Percentiles rank a stretch among this genome's conserved stretches.
phyloP scores from a whole-genome alignment of 768 basidiomycete genomes.

The Suillus occidentalis region DNA sequence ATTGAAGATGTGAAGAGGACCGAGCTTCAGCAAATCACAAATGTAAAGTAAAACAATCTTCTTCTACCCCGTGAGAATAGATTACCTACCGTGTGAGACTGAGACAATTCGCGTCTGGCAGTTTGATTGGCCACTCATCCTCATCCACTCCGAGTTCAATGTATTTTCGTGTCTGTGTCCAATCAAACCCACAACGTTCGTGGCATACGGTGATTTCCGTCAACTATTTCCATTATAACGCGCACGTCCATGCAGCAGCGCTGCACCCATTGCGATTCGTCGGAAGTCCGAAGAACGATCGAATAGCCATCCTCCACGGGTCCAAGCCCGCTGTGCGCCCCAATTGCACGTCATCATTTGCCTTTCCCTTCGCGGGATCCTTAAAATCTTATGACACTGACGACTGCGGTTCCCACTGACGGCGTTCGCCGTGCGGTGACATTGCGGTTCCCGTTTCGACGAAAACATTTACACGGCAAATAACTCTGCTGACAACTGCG shows the following conservation, averaged over 20 bases:
- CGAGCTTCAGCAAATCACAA: constrained; percentile 14
- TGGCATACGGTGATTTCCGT: not conserved
- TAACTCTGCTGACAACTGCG: not conserved
- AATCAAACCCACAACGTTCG: constrained; percentile 1
- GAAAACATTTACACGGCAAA: not conserved
- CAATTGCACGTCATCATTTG: not conserved
- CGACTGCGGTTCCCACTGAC: not conserved
- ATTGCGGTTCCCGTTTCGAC: not conserved
- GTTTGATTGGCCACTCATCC: not conserved
- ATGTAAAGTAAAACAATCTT: constrained; percentile 10
- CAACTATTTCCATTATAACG: not conserved
- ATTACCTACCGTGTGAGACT: not conserved
- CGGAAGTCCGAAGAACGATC: not conserved
- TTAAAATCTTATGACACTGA: not conserved
- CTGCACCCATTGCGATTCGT: not conserved
- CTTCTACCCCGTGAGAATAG: constrained; percentile 2
- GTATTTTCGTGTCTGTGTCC: not conserved
- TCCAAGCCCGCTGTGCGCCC: not conserved
- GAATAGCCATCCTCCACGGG: not conserved
- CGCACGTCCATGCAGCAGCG: not conserved
- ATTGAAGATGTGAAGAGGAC: constrained; percentile 17
- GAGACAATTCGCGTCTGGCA: not conserved
- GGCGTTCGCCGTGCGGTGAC: not conserved
- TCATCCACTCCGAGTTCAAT: not conserved
- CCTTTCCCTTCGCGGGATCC: not conserved